Evolutionary conservation across 331 rosid species (phyloP), one percentile per base, ranked within the genome.

Genomic region (Quercus lobata): DNA sequence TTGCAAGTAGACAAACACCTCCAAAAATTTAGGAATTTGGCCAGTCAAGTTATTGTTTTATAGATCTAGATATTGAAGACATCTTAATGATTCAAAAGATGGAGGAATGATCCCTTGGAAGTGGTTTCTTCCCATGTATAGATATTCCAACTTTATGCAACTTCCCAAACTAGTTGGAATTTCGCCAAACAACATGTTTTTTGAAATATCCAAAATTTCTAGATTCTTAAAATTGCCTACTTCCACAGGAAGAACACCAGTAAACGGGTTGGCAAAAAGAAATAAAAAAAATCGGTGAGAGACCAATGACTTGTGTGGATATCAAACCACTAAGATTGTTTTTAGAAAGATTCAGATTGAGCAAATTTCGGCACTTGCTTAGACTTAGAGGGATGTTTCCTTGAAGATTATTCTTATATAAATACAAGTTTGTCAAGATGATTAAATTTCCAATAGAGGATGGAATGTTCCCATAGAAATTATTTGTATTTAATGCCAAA

Each of bases 261-360:
- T 81, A 10, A 81, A 57, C 0, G 53, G 58, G 34, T 81, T 81
- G 7, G 15, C 4, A 27, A 69, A 81, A 24, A 75, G 12, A 56
- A 14, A 21, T 21, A 81, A 7, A 24, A 24, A 58, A 7, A 75
- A 15, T 7, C n/a, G 84, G 34, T 7, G 76, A 54, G 60, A 72
- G 66, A 17, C 16, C 37, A 2, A 29, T 0, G 15, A 69, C 17
- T 62, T 81, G 6, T 8, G 17, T n/a, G 63, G 53, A 6, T 27
- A 37, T 29, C 54, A 18, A 14, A 46, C 53, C 17, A 46, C 53
- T 46, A 3, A 46, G 53, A 46, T 46, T 46, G 5, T 46, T 46
- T 2, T 30, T 55, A 16, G 74, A 63, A 65, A 79, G 30, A 66
- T 72, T 57, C 11, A 79, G 3, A 5, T 41, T 18, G 10, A 46